Evolutionary conservation across 192 early-diverging fungal species (phyloP).

Genomic region (Backusella liffmaniae): DNA sequence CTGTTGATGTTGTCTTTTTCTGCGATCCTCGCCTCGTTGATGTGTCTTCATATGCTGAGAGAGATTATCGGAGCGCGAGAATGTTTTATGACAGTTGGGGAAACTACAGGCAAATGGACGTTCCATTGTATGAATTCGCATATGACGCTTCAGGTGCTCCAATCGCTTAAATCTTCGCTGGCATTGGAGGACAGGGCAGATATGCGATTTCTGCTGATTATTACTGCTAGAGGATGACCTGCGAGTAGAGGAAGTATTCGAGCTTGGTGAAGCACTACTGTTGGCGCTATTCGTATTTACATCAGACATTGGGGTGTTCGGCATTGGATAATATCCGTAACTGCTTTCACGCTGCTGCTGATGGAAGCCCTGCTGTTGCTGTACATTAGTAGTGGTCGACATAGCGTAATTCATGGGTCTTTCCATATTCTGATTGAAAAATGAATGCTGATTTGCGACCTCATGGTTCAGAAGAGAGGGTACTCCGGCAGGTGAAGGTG

Average conservation of each 20-base stretch:
- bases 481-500: constrained; percentile 5
- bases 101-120: constrained; percentile 59
- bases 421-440: neutral
- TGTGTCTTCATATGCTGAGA: constrained; percentile 56
- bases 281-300: neutral
- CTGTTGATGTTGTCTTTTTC: constrained; percentile 13
- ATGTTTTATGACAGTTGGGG: constrained; percentile 54
- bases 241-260: neutral
- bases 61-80: constrained; percentile 66
- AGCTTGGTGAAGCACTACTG: neutral
- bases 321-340: neutral
- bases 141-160: constrained; percentile 78
- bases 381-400: neutral
- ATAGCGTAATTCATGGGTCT: neutral
- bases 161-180: constrained; percentile 67
- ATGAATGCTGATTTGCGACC: neutral
- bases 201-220: constrained; percentile 30
- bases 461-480: constrained; percentile 5
- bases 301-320: neutral
- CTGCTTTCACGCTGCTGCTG: neutral
- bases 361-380: neutral
- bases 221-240: neutral
- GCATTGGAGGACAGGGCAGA: constrained; percentile 36
- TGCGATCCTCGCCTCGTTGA: constrained; percentile 31
- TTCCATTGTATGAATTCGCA: constrained; percentile 65